Conservation (phyloP, 768 basidiomycete genomes). For the Naganishia randhawae region DNA sequence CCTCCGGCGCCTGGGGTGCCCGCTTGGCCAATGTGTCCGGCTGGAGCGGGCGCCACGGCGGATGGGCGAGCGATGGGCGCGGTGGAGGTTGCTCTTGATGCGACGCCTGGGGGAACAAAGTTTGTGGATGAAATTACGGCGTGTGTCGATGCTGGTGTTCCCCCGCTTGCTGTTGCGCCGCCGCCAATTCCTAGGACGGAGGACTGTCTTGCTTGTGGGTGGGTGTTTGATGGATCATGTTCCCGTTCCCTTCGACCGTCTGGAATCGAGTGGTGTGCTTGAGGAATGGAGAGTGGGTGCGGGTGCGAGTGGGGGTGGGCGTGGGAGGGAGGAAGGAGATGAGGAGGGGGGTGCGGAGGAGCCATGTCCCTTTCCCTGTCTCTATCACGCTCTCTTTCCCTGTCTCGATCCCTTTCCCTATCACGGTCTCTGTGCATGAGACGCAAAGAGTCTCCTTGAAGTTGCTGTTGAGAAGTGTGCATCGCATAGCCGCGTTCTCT, state of each 20-base stretch:
- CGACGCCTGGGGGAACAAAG: neutral
- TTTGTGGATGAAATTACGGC: neutral
- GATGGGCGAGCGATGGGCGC: neutral
- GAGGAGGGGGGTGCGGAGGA: neutral
- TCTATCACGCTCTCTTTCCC: conserved; percentile 29
- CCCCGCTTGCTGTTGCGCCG: too few relatives aligned
- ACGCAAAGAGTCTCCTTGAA: conserved; percentile 46
- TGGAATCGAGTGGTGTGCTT: conserved; percentile 6
- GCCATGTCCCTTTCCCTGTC: conserved; percentile 18
- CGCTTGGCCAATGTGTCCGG: neutral
- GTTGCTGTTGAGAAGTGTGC: conserved; percentile 2
- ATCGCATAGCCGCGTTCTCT: conserved; percentile 28
- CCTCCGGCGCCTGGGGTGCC: neutral
- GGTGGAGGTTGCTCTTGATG: neutral
- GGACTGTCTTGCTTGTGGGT: conserved; percentile 2
- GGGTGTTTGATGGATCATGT: neutral
- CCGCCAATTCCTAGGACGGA: conserved; percentile 5
- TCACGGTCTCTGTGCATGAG: conserved; percentile 38
- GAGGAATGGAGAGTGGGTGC: neutral
- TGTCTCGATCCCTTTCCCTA: conserved; percentile 40
- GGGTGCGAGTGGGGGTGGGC: neutral
- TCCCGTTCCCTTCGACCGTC: neutral
- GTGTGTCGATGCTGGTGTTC: neutral
- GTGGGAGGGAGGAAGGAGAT: conserved; percentile 10
- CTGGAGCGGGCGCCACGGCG: neutral